Base-by-base conservation (phyloP, 805 yeast species). In the Starmerella cellae region DNA sequence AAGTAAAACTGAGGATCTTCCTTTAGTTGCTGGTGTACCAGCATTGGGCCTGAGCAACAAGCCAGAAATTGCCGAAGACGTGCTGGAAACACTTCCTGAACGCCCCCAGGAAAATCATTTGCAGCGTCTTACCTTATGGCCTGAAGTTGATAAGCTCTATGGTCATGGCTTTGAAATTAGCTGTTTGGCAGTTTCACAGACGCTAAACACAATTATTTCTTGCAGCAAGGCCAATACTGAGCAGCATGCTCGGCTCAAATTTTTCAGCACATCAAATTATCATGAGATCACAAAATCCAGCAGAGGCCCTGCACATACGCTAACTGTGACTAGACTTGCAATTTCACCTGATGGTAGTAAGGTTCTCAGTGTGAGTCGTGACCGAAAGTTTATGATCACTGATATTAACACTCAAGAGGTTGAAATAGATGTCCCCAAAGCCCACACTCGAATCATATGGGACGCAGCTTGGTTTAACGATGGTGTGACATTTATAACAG, bases 141-240 rank as follows among this genome's bases (percentile, higher is more conserved):
- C 98, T 0, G 99, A 91, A 57, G 65, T 79, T 43, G 98, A 91
- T 55, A 91, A 91, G 59, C 62, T 91, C 35, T 91, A 91, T 56
- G 99, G 99, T 0, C 99, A 91, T 60, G 99, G 99, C 8, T 93
- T 84, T 61, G 99, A 93, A 59, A 75, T 87, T 30, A 75, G 84
- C 0, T 71, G 88, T 35, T 69, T 85, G 31, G 94, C 82, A 41
- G 71, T 77, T 1, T 74, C 84, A 8, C 75, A 78, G 4, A 76
- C 72, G 52, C 71, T 74, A 13, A 58, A 63, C 29, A 58, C 79
- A 21, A 69, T 91, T 35, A 95, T 95, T 2, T 76, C 94, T 8
- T 82, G 96, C n/a, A 88, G 96, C 65, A 73, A 79, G 47, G 85
- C 97, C 3, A 88, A 88, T 59, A 73, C 76, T 6, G 72, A 74